These are phyloP conservation scores for Alternaria consortialis DNA, from an alignment of 2,329 filamentous ascomycete genomes.

Conservation along the genomic window DNA sequence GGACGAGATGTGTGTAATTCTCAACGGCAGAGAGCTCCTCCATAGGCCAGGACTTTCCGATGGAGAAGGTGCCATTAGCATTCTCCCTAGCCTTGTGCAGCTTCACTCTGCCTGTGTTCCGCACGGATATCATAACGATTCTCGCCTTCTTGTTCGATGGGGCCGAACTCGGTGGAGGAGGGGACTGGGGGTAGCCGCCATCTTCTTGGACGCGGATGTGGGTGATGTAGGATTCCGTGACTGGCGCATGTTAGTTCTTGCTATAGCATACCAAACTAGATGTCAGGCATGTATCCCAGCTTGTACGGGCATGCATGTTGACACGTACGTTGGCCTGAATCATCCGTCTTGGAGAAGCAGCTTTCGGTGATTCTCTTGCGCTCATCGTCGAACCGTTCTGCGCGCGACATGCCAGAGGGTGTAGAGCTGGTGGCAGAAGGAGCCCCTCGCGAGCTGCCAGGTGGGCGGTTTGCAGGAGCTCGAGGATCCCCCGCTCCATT, in stretches of 20 bases:
- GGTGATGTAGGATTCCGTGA: conserved; percentile 95
- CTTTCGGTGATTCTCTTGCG: conserved; percentile 93
- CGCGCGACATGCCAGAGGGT: conserved; percentile 57
- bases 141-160: conserved; percentile 83
- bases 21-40: conserved; percentile 87
- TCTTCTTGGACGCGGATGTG: conserved; percentile 93
- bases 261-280: background rate
- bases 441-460: conserved; percentile 39
- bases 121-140: conserved; percentile 91
- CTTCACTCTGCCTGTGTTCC: conserved; percentile 89
- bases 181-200: conserved; percentile 79
- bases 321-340: conserved; percentile 81
- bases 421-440: conserved; percentile 38
- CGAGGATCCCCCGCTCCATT: conserved; percentile 37
- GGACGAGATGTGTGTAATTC: conserved; percentile 74
- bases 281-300: background rate
- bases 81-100: conserved; percentile 99
- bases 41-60: conserved; percentile 97
- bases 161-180: conserved; percentile 80
- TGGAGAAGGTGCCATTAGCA: conserved; percentile 90
- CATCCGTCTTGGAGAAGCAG: conserved; percentile 90
- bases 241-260: conserved; percentile 53
- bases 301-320: background rate
- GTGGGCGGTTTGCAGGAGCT: conserved; percentile 35
- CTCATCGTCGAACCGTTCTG: conserved; percentile 95